Conservation (phyloP, 2,329 filamentous ascomycete species). For the Colletotrichum tropicale region DNA sequence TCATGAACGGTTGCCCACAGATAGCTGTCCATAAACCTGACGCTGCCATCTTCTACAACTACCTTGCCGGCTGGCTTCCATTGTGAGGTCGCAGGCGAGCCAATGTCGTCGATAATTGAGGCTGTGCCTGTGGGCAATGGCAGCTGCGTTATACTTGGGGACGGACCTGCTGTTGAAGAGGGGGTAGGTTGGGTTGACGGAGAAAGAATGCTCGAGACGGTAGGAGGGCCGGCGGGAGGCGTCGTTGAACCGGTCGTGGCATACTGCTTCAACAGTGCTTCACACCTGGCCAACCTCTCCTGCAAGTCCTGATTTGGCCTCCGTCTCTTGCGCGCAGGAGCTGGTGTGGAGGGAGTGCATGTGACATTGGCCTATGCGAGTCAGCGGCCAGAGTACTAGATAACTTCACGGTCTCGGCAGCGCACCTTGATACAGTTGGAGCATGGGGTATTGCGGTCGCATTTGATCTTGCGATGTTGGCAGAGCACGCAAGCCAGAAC, state of each 20-base stretch:
- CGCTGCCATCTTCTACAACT: constrained; percentile 57
- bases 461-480: constrained; percentile 68
- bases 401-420: constrained; percentile 18
- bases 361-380: constrained; percentile 57
- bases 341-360: constrained; percentile 64
- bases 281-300: constrained; percentile 63
- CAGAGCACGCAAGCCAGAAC: constrained; percentile 62
- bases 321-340: constrained; percentile 62
- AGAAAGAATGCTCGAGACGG: constrained; percentile 16
- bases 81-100: constrained; percentile 24
- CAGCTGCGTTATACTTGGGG: constrained; percentile 14
- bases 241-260: constrained; percentile 37
- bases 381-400: neutral
- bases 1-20: constrained; percentile 59
- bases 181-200: neutral
- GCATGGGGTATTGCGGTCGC: constrained; percentile 63
- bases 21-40: constrained; percentile 63
- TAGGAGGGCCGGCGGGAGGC: constrained; percentile 25
- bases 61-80: constrained; percentile 58
- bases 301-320: constrained; percentile 66
- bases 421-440: constrained; percentile 65
- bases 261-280: constrained; percentile 63
- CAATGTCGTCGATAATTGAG: constrained; percentile 25
- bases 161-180: constrained; percentile 6
- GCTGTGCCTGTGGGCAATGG: constrained; percentile 22